Evolutionary conservation across 208 protist genomes (phyloP).

Genomic region (Trypanosoma rangeli): DNA sequence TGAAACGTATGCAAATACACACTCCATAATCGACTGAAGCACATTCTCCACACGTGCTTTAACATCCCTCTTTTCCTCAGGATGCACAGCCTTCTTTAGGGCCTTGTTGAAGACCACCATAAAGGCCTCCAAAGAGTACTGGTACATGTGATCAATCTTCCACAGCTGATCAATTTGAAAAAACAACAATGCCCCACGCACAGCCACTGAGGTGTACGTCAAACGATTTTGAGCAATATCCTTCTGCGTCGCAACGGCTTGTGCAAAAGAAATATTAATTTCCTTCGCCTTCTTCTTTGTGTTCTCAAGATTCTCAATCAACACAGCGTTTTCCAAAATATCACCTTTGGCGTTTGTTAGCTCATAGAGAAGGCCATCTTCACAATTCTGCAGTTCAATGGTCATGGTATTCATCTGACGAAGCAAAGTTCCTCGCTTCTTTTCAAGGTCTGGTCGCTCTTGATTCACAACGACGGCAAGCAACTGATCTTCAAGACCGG

Average conservation of each 20-base stretch:
- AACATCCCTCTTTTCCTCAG: slow-evolving; percentile 93
- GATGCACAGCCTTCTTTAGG: slow-evolving; percentile 83
- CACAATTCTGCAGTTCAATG: slow-evolving; percentile 97
- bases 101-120: slow-evolving; percentile 98
- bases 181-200: slow-evolving; percentile 96
- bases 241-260: slow-evolving; percentile 93
- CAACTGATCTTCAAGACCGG: slow-evolving; percentile 98
- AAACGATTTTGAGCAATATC: slow-evolving; percentile 96
- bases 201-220: slow-evolving; percentile 95
- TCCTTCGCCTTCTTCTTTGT: slow-evolving; percentile 97
- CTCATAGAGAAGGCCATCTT: slow-evolving; percentile 96
- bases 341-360: slow-evolving; percentile 95
- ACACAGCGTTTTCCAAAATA: slow-evolving; percentile 95
- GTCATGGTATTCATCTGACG: slow-evolving; percentile 98
- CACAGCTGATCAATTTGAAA: slow-evolving; percentile 97
- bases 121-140: slow-evolving; percentile 98
- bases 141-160: slow-evolving; percentile 98
- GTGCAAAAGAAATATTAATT: slow-evolving; percentile 94
- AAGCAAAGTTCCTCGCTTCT: slow-evolving; percentile 93
- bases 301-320: slow-evolving; percentile 97
- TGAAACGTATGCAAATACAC: slow-evolving; percentile 95
- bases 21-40: slow-evolving; percentile 93
- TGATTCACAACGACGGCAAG: slow-evolving; percentile 97
- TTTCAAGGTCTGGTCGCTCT: slow-evolving; percentile 97
- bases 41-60: slow-evolving; percentile 92